Evolutionary conservation across 805 yeast genomes (phyloP).

Genomic region (Tetrapisispora taiwanensis): DNA sequence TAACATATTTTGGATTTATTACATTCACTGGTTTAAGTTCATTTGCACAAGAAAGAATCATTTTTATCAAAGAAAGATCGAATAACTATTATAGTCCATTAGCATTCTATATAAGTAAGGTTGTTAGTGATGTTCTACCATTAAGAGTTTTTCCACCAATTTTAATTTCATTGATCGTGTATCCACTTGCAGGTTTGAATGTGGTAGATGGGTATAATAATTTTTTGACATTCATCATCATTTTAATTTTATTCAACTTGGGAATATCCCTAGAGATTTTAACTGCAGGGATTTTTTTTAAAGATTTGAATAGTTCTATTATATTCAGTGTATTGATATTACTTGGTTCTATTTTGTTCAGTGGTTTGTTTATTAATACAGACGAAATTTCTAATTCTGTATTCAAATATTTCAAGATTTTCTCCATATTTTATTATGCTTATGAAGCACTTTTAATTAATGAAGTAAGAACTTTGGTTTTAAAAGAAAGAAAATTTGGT

Average conservation of each 20-base stretch:
- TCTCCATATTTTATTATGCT: constrained; percentile 90
- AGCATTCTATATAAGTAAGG: constrained; percentile 76
- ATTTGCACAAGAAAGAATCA: constrained; percentile 78
- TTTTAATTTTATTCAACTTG: constrained; percentile 73
- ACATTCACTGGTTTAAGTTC: constrained; percentile 86
- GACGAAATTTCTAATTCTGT: constrained; percentile 46
- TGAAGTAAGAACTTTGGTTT: constrained; percentile 77
- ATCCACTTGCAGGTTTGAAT: constrained; percentile 84
- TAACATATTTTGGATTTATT: constrained; percentile 89
- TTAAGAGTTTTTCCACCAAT: constrained; percentile 88
- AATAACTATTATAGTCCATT: constrained; percentile 87
- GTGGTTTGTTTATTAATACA: constrained; percentile 87
- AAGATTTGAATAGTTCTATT: constrained; percentile 88
- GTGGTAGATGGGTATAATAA: constrained; percentile 52
- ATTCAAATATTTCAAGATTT: constrained; percentile 66
- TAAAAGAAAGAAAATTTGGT: constrained; percentile 85
- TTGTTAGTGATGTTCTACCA: constrained; percentile 86
- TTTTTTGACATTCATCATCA: constrained; percentile 56
- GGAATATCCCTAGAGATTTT: constrained; percentile 79
- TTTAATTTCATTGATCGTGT: constrained; percentile 64
- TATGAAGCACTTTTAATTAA: constrained; percentile 88
- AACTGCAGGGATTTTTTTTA: constrained; percentile 76
- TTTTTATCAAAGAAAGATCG: constrained; percentile 86
- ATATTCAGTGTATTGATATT: constrained; percentile 76
- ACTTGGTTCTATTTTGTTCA: constrained; percentile 78